Conservation (phyloP, 1,284 basidiomycete species). For the Puccinia brachypodii region DNA sequence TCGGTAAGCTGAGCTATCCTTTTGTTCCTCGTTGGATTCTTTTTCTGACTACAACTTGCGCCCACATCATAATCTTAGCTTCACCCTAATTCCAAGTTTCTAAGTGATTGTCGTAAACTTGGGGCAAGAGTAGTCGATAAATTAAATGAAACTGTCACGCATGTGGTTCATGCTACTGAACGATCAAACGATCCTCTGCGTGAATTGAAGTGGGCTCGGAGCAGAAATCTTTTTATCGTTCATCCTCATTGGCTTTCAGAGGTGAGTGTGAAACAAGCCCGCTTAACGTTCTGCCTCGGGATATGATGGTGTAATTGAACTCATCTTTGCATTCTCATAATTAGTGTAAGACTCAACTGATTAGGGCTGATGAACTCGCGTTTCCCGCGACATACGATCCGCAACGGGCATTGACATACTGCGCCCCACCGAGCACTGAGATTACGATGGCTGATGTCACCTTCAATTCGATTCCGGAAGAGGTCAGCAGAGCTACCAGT, state of each 20-base stretch:
- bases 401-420: conserved; percentile 27
- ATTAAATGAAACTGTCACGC: conserved; percentile 34
- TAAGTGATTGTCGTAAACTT: conserved; percentile 35
- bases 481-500: neutral
- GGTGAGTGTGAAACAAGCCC: conserved; percentile 4
- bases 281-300: neutral
- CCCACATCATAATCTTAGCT: conserved; percentile 20
- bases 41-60: neutral
- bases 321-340: neutral
- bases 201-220: conserved; percentile 32
- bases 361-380: conserved; percentile 28
- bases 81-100: conserved; percentile 23
- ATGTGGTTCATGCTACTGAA: conserved; percentile 31
- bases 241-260: conserved; percentile 43
- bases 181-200: neutral
- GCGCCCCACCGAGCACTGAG: conserved; percentile 1
- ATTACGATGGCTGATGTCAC: neutral
- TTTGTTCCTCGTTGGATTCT: neutral
- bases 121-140: conserved; percentile 38
- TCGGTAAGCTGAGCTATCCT: neutral
- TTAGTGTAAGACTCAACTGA: conserved; percentile 29
- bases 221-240: conserved; percentile 28
- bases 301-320: neutral
- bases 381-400: conserved; percentile 41
- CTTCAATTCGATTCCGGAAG: conserved; percentile 4